A percentile compares a stretch with the other conserved stretches of the same genome.
Evolutionary conservation across 176 grass and related monocot genomes (phyloP).

Genomic region (Musa itinerans): DNA sequence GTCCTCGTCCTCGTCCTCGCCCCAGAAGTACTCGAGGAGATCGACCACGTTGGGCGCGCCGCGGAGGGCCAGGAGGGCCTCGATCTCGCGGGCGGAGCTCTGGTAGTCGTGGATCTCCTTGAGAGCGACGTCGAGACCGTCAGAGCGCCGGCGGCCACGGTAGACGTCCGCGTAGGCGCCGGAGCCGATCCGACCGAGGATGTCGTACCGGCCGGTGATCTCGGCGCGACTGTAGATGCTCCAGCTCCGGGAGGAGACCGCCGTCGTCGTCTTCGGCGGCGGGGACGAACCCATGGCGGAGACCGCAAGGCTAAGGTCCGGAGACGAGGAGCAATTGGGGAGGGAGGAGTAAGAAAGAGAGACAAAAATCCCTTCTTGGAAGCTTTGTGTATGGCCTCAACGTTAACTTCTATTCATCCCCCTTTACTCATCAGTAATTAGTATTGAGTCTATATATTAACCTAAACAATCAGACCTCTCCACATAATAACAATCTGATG

Average conservation of each 20-base stretch:
- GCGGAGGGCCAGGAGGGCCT: constrained; percentile 46
- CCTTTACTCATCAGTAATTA: too few relatives aligned
- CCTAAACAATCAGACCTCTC: too few relatives aligned
- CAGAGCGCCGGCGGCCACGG: constrained; percentile 70
- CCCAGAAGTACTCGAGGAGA: constrained; percentile 69
- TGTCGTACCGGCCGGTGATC: constrained; percentile 63
- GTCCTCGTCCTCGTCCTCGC: constrained; percentile 47
- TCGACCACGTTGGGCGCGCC: constrained; percentile 43
- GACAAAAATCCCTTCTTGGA: too few relatives aligned
- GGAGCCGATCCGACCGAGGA: constrained; percentile 68
- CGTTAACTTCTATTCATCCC: too few relatives aligned
- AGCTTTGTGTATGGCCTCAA: too few relatives aligned
- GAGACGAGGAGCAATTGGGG: not conserved
- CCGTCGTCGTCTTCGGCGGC: not conserved
- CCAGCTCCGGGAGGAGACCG: constrained; percentile 49
- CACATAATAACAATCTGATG: too few relatives aligned
- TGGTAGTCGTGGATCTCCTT: constrained; percentile 90
- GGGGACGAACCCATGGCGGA: constrained; percentile 9
- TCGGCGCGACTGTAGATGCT: constrained; percentile 71
- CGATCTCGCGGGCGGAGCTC: constrained; percentile 72
- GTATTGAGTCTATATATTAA: too few relatives aligned
- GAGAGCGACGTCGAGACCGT: constrained; percentile 57
- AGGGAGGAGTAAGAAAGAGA: not conserved
- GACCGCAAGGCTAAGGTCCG: not conserved
- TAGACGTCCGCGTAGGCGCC: constrained; percentile 93